Conservation (phyloP, 768 basidiomycete species). For the Hygrophorus pudorinus region DNA sequence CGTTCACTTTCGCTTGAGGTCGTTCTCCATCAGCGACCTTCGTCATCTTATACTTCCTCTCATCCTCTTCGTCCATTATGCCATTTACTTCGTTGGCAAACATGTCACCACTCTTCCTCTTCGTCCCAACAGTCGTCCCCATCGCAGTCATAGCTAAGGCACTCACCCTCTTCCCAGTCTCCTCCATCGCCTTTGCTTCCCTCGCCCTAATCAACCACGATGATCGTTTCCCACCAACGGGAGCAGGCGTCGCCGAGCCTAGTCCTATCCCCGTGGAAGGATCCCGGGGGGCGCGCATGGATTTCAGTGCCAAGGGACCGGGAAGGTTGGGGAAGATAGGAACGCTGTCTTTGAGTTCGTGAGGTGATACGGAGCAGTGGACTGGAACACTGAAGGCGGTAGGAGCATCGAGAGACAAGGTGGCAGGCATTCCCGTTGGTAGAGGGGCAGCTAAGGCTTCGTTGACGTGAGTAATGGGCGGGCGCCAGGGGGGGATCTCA, state of each 20-base stretch:
- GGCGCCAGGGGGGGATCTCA: slow-evolving; percentile 8
- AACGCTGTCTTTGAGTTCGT: slow-evolving; percentile 19
- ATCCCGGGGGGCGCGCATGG: slow-evolving; percentile 42
- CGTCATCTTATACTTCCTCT: slow-evolving; percentile 36
- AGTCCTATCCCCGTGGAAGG: slow-evolving; percentile 22
- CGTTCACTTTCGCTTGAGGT: neutral
- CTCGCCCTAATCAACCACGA: slow-evolving; percentile 77
- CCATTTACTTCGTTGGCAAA: slow-evolving; percentile 12
- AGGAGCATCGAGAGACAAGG: slow-evolving; percentile 3
- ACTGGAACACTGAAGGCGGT: slow-evolving; percentile 20
- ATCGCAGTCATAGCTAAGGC: slow-evolving; percentile 9
- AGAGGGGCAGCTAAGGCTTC: slow-evolving; percentile 6
- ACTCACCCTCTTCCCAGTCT: slow-evolving; percentile 27
- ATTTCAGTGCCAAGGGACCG: slow-evolving; percentile 62
- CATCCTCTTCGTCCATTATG: slow-evolving; percentile 22
- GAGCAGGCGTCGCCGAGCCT: slow-evolving; percentile 23
- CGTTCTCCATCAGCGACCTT: slow-evolving; percentile 31
- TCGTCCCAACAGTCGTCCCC: slow-evolving; percentile 24
- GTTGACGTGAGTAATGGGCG: slow-evolving; percentile 1
- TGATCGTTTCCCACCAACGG: slow-evolving; percentile 50
- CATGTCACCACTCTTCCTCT: slow-evolving; percentile 60
- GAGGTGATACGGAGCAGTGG: slow-evolving; percentile 18
- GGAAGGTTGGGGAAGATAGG: slow-evolving; percentile 54
- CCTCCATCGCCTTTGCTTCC: slow-evolving; percentile 61
- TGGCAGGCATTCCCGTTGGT: neutral